These are phyloP conservation scores for Spergularia marina DNA, from an alignment of 148 eudicot genomes.

Conservation along the genomic window DNA sequence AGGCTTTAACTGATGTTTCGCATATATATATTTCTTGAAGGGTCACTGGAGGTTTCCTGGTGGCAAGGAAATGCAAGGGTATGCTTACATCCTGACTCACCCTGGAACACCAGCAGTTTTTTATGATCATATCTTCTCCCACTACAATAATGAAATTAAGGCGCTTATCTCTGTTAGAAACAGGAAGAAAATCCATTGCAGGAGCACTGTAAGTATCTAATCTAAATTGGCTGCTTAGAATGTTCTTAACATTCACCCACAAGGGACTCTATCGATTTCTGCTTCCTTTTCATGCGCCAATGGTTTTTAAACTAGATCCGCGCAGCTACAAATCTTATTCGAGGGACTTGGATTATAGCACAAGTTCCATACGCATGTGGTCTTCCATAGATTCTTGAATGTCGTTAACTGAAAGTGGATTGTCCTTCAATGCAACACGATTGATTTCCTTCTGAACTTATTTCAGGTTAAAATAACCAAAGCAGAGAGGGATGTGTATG, in stretches of 20 bases:
- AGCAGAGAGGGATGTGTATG: conserved; percentile 90
- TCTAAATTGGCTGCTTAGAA: too few species aligned
- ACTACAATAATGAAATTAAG: conserved; percentile 48
- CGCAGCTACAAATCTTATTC: too few species aligned
- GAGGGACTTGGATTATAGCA: too few species aligned
- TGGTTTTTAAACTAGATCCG: too few species aligned
- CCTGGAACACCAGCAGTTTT: conserved; percentile 98
- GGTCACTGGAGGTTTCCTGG: conserved; percentile 99
- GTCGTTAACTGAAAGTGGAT: neutral
- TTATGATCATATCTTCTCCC: conserved; percentile 79
- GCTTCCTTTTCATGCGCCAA: too few species aligned
- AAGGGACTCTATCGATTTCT: too few species aligned
- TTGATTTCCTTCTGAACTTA: neutral
- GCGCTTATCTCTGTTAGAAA: conserved; percentile 69
- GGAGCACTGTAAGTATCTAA: conserved; percentile 70
- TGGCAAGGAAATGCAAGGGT: conserved; percentile 99
- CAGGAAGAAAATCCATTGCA: conserved; percentile 73
- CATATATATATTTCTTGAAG: conserved; percentile 31
- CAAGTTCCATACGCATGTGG: too few species aligned
- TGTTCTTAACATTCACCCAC: too few species aligned
- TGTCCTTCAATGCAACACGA: neutral
- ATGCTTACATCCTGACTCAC: conserved; percentile 95
- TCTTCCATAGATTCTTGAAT: too few species aligned
- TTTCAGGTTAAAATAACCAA: conserved; percentile 66
- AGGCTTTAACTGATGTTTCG: conserved; percentile 2